A percentile compares a stretch with the other conserved stretches of the same genome.
Conservation (phyloP, 441 rosid genomes). For the Hypseocharis bilobata region DNA sequence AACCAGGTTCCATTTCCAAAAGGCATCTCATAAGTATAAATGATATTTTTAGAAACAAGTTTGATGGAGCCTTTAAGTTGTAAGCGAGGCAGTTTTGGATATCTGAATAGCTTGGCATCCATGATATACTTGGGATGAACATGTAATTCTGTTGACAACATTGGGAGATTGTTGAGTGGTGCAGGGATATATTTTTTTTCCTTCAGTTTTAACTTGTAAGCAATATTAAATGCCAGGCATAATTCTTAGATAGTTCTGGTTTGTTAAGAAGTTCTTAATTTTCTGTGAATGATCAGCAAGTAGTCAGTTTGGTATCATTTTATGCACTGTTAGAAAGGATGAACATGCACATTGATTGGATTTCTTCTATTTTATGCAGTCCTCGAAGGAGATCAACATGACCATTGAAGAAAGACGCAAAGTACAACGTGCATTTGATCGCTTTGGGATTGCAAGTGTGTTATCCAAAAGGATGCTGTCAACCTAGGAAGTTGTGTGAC, state of each 20-base stretch:
- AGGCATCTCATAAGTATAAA: background rate
- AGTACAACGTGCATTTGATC: slow-evolving; percentile 39
- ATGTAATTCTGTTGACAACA: background rate
- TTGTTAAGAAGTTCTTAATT: background rate
- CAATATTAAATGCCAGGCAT: background rate
- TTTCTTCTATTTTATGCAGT: slow-evolving; percentile 33
- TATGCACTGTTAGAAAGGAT: background rate
- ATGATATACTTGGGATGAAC: background rate
- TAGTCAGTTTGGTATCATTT: no score
- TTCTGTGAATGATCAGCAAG: no score
- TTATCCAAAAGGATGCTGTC: slow-evolving; percentile 1
- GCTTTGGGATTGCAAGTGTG: slow-evolving; percentile 33
- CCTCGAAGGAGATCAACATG: slow-evolving; percentile 32
- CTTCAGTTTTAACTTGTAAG: background rate
- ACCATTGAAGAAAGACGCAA: slow-evolving; percentile 48
- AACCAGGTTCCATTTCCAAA: background rate
- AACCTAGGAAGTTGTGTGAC: background rate
- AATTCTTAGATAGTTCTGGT: background rate
- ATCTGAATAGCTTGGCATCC: no score
- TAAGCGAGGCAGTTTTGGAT: background rate
- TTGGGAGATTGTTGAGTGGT: background rate
- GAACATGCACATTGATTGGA: slow-evolving; percentile 3
- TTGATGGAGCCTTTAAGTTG: background rate
- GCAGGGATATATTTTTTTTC: background rate
- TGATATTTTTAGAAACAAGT: background rate